A percentile compares a stretch with the other conserved stretches of the same genome.
Evolutionary conservation across 805 yeast genomes (phyloP).

Genomic region (Ogataea nitratoaversa): DNA sequence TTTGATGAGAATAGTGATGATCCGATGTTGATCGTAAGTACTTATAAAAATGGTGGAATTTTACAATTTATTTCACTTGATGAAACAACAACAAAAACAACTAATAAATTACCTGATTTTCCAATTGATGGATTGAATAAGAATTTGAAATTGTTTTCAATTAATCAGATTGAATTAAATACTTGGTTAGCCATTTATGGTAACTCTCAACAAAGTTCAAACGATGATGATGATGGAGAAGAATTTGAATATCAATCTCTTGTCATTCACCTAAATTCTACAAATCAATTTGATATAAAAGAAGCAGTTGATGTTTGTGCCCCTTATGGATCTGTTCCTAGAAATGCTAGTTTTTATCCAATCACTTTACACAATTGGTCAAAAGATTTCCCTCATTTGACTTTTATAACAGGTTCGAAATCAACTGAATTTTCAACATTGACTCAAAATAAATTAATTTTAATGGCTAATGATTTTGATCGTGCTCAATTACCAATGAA

Average conservation of each 20-base stretch:
- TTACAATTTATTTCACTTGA: slow-evolving; percentile 8
- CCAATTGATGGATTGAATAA: slow-evolving; percentile 8
- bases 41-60: background rate
- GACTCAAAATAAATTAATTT: slow-evolving; percentile 34
- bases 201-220: slow-evolving; percentile 8
- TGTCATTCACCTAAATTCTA: background rate
- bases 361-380: slow-evolving; percentile 40
- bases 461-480: slow-evolving; percentile 61
- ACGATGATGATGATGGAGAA: too few species aligned
- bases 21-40: slow-evolving; percentile 3
- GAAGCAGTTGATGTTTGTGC: slow-evolving; percentile 29
- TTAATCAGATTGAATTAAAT: slow-evolving; percentile 5
- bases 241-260: slow-evolving; percentile 9
- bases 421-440: slow-evolving; percentile 59
- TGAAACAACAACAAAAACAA: too few species aligned
- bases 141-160: slow-evolving; percentile 4
- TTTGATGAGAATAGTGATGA: slow-evolving; percentile 1
- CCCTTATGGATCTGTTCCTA: slow-evolving; percentile 46
- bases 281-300: slow-evolving; percentile 18
- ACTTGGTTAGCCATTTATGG: slow-evolving; percentile 14
- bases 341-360: slow-evolving; percentile 45
- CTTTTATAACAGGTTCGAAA: slow-evolving; percentile 54
- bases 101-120: too few species aligned
- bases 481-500: slow-evolving; percentile 73
- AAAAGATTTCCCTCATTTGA: slow-evolving; percentile 26